These are phyloP conservation scores for Ascochyta koolunga DNA, from an alignment of 2,329 filamentous ascomycete species.

Conservation along the genomic window DNA sequence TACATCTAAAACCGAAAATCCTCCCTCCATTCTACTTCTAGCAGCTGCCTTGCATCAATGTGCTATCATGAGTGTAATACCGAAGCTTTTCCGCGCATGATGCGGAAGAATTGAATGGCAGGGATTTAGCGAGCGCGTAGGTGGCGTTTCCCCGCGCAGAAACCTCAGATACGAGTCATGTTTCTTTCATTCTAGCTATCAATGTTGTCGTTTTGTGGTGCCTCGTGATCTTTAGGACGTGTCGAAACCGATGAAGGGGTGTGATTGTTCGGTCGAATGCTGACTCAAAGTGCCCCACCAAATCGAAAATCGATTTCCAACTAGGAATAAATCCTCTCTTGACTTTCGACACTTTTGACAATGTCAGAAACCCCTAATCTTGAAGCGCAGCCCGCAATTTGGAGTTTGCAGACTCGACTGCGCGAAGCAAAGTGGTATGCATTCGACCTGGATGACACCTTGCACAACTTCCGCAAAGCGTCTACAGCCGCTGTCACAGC, in stretches of 20 bases:
- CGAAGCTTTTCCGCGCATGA: constrained; percentile 5
- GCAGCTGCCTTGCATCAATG: not conserved
- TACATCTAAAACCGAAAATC: not conserved
- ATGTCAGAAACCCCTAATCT: not conserved
- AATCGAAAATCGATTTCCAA: not conserved
- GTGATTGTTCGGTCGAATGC: not conserved
- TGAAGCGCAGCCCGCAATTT: not conserved
- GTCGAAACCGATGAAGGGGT: not conserved
- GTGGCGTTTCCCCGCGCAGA: constrained; percentile 10
- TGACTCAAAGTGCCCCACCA: not conserved
- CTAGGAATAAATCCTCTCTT: not conserved
- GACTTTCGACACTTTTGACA: no score
- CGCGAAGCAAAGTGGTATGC: constrained; percentile 47
- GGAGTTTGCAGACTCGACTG: not conserved
- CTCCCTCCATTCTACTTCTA: not conserved
- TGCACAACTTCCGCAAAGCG: constrained; percentile 55
- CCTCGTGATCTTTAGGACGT: not conserved
- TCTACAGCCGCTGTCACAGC: constrained; percentile 45
- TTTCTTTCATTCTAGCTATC: not conserved
- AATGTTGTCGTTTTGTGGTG: not conserved
- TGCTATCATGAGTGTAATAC: not conserved
- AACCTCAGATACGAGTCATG: constrained; percentile 5
- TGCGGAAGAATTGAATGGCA: constrained; percentile 3
- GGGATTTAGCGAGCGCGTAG: constrained; percentile 1
- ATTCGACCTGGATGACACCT: constrained; percentile 58